Base-by-base conservation (phyloP, 352 stramenopile species). In the Thraustochytrium sp. region DNA sequence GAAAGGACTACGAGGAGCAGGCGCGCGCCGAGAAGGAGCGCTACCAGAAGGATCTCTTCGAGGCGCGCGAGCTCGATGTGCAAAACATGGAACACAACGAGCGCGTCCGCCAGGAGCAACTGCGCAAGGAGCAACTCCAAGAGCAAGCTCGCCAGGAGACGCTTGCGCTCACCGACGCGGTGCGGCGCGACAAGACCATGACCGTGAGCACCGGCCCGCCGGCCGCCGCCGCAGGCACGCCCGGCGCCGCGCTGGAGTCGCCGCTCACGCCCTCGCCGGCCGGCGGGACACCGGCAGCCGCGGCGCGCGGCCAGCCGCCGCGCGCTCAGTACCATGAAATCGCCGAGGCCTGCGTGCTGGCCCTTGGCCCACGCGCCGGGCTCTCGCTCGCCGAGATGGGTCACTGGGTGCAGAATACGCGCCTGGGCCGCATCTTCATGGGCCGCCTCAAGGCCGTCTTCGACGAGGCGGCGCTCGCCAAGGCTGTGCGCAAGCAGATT, bases 1-100 rank as follows among this genome's bases (percentile, higher is more conserved):
- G 83, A 42, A 84, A 54, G 34, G 54, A 76, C 8, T 88, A 86
- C 64, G 82, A 88, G 40, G 75, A 86, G 11, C 82, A 82, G 49
- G 84, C 83, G 2, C 37, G 73, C 23, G 64, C 40, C 11, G 86
- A 87, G 64, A 86, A 86, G 74, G 54, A 44, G 26, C 68, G 82
- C 26, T 86, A 87, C 55, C 51, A 62, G 26, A 29, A 54, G 5
- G 85, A 88, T 26, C 80, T 85, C 62, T 26, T 37, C 16, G 85
- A 68, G 13, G 62, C 62, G 23, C 37, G 37, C 26, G 62, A 75
- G 21, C 37, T 54, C n/a, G 62, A 75, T 18, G 18, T 54, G 13
- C 62, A n/a, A 29, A 75, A 75, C 31, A 51, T 51, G 37, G 31
- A 75, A 26, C 40, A 53, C 38, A 75, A 75, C 23, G 11, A 54